Percentiles rank a stretch among this genome's conserved stretches.
phyloP scores from a whole-genome alignment of 83 land plant genomes.

The Thuja plicata region DNA sequence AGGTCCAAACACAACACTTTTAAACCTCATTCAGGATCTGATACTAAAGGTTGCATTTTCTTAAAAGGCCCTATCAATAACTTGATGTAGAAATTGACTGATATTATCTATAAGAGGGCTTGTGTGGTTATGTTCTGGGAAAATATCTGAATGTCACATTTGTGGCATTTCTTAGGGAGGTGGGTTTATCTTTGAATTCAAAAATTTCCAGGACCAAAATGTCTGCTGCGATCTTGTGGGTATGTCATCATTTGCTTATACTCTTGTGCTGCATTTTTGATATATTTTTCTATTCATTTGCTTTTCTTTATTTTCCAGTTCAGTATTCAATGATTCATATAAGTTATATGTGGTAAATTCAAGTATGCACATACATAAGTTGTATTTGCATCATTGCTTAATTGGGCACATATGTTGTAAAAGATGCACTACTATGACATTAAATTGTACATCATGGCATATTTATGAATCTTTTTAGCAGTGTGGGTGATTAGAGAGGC shows the following conservation, averaged over 20 bases:
- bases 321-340: no score
- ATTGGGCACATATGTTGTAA: neutral
- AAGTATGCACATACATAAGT: neutral
- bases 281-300: neutral
- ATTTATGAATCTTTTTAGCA: neutral
- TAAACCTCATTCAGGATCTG: conserved; percentile 48
- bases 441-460: no score
- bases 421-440: neutral
- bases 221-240: conserved; percentile 69
- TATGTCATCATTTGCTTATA: conserved; percentile 18
- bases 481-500: neutral
- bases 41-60: conserved; percentile 22
- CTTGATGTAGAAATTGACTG: neutral
- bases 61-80: neutral
- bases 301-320: neutral
- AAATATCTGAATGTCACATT: neutral
- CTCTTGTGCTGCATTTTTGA: neutral
- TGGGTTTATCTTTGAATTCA: conserved; percentile 68
- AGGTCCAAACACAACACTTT: conserved; percentile 48
- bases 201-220: conserved; percentile 54
- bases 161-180: conserved; percentile 32
- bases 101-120: neutral
- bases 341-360: no score
- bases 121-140: neutral
- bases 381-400: neutral